These are phyloP conservation scores for Xylariomycetidae sp. DNA, from an alignment of 2,329 filamentous ascomycete genomes.

Conservation along the genomic window DNA sequence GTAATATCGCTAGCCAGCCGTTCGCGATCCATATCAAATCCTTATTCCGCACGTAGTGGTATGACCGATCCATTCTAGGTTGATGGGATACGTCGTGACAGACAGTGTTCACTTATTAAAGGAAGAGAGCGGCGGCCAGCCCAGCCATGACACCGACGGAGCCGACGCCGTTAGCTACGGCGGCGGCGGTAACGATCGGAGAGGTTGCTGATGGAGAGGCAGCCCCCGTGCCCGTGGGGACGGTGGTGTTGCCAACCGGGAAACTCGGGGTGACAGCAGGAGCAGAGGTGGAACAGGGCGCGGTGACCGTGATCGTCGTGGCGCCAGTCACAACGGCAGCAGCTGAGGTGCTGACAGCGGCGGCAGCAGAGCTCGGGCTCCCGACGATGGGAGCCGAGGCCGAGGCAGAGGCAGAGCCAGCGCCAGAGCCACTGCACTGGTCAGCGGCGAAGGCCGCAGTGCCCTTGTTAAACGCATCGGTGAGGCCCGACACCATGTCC, in stretches of 20 bases:
- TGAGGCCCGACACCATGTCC: conserved; percentile 8
- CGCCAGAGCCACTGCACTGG: conserved; percentile 12
- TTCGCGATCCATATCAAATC: background rate
- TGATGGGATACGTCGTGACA: too few relatives aligned
- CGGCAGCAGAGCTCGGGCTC: background rate
- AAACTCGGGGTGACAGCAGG: conserved; percentile 5
- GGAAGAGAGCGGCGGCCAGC: conserved; percentile 17
- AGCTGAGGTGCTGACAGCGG: background rate
- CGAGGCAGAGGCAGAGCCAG: background rate
- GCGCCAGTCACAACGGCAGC: background rate
- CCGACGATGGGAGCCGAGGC: background rate
- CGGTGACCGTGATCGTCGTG: conserved; percentile 7
- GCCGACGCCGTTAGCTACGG: conserved; percentile 12
- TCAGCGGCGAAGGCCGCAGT: conserved; percentile 9
- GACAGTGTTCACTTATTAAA: conserved; percentile 9
- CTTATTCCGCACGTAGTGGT: background rate
- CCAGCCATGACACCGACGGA: conserved; percentile 17
- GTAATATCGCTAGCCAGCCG: background rate
- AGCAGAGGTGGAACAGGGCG: conserved; percentile 7
- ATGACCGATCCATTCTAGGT: too few relatives aligned
- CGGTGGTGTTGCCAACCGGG: conserved; percentile 13
- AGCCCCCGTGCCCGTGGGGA: conserved; percentile 9
- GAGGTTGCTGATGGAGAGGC: conserved; percentile 7
- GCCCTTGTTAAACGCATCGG: conserved; percentile 10
- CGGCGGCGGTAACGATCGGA: conserved; percentile 15